phyloP scores from a whole-genome alignment of 768 basidiomycete genomes.

The Clavulina sp. region DNA sequence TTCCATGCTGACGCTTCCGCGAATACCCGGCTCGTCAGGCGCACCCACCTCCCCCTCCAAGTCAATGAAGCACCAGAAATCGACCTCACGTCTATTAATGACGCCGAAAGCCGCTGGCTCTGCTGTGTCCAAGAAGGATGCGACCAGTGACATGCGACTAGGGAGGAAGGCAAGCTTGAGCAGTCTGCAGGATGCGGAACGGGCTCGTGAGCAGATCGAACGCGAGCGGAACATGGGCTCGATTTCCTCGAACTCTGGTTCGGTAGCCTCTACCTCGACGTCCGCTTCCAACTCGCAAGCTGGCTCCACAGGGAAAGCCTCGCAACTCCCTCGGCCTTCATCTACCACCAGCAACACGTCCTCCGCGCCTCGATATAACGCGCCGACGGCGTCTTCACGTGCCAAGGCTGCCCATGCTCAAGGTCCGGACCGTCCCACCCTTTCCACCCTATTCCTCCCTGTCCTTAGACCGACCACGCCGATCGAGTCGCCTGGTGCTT shows the following conservation, averaged over 20 bases:
- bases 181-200: slow-evolving; percentile 1
- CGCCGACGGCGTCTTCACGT: slow-evolving; percentile 65
- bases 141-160: background rate
- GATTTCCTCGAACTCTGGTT: too few species aligned
- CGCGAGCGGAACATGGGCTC: background rate
- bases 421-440: too few species aligned
- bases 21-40: background rate
- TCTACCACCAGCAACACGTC: background rate
- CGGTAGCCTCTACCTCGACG: slow-evolving; percentile 2
- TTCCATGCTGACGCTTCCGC: background rate
- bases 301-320: background rate
- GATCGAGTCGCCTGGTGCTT: slow-evolving; percentile 55
- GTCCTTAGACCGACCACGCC: slow-evolving; percentile 70
- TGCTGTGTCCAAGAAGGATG: background rate
- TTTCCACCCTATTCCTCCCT: too few species aligned
- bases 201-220: background rate
- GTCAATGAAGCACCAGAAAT: slow-evolving; percentile 10
- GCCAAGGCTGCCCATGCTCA: too few species aligned
- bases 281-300: slow-evolving; percentile 1
- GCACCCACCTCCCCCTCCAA: slow-evolving; percentile 1
- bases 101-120: background rate
- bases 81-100: slow-evolving; percentile 2
- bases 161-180: slow-evolving; percentile 9
- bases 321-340: background rate
- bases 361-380: slow-evolving; percentile 38